Conservation (phyloP, 1,139 yeast genomes). For the Yamadazyma atlantica region DNA sequence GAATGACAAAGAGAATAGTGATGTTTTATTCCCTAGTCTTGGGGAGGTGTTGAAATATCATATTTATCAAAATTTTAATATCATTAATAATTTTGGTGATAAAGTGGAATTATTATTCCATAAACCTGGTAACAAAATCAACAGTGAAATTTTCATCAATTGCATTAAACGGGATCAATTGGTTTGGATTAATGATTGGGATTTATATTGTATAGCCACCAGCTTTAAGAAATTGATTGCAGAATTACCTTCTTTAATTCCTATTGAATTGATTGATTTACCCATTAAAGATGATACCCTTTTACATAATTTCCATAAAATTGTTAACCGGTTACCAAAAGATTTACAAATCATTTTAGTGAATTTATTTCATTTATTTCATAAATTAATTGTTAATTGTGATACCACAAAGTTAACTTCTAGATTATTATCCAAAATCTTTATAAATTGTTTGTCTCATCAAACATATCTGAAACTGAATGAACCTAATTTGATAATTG, state of each 20-base stretch:
- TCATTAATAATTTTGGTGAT: slow-evolving; percentile 36
- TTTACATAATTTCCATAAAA: slow-evolving; percentile 24
- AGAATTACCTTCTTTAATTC: slow-evolving; percentile 49
- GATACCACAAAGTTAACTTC: slow-evolving; percentile 46
- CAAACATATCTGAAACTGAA: slow-evolving; percentile 46
- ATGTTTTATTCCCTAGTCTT: background rate
- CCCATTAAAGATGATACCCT: slow-evolving; percentile 51
- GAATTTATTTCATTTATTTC: slow-evolving; percentile 13
- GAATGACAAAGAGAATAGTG: slow-evolving; percentile 1
- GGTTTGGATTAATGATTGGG: slow-evolving; percentile 64
- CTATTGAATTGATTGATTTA: slow-evolving; percentile 39
- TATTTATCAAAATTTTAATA: slow-evolving; percentile 48
- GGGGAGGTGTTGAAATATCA: slow-evolving; percentile 32
- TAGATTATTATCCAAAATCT: slow-evolving; percentile 45
- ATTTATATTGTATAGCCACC: slow-evolving; percentile 56
- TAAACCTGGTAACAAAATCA: slow-evolving; percentile 57
- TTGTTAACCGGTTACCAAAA: slow-evolving; percentile 7
- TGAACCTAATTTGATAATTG: slow-evolving; percentile 47
- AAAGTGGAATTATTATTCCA: slow-evolving; percentile 51
- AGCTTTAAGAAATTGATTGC: slow-evolving; percentile 49
- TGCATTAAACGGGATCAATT: slow-evolving; percentile 56
- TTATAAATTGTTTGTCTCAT: slow-evolving; percentile 54
- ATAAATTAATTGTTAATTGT: slow-evolving; percentile 13
- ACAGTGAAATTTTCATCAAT: slow-evolving; percentile 49
- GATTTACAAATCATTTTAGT: slow-evolving; percentile 13